Evolutionary conservation across 495 filamentous ascomycete species (phyloP).

Genomic region (Halenospora varia): DNA sequence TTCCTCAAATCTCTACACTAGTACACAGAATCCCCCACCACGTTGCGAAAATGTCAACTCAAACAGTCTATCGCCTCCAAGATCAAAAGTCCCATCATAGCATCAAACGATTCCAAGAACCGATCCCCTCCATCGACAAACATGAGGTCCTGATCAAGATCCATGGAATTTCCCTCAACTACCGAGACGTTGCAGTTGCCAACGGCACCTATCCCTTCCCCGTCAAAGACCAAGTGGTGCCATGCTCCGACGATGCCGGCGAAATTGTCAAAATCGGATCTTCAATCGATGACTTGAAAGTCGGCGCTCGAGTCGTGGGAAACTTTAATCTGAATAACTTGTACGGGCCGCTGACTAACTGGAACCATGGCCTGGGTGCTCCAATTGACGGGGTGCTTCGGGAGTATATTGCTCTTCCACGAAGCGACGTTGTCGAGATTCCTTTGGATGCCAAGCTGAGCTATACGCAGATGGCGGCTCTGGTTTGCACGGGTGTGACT

Average conservation of each 20-base stretch:
- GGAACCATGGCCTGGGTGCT: conserved; percentile 52
- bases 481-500: conserved; percentile 67
- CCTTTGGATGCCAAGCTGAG: conserved; percentile 56
- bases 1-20: too few species aligned
- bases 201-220: conserved; percentile 34
- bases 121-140: conserved; percentile 9
- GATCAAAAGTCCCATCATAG: conserved; percentile 3
- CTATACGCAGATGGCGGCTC: conserved; percentile 56
- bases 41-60: not conserved
- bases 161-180: conserved; percentile 70
- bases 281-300: conserved; percentile 51
- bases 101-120: conserved; percentile 13
- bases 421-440: conserved; percentile 54
- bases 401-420: conserved; percentile 63
- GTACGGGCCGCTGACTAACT: conserved; percentile 41
- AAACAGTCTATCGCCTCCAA: not conserved
- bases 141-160: conserved; percentile 32
- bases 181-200: conserved; percentile 72
- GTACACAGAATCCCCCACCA: too few species aligned
- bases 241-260: conserved; percentile 71
- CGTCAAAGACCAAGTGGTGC: conserved; percentile 32
- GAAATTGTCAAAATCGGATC: conserved; percentile 62
- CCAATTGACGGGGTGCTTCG: conserved; percentile 66
- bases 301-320: conserved; percentile 65
- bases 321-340: conserved; percentile 75